Percentiles rank a stretch among this genome's conserved stretches.
phyloP scores from a whole-genome alignment of 768 basidiomycete species.

The Tylopilus felleus region DNA sequence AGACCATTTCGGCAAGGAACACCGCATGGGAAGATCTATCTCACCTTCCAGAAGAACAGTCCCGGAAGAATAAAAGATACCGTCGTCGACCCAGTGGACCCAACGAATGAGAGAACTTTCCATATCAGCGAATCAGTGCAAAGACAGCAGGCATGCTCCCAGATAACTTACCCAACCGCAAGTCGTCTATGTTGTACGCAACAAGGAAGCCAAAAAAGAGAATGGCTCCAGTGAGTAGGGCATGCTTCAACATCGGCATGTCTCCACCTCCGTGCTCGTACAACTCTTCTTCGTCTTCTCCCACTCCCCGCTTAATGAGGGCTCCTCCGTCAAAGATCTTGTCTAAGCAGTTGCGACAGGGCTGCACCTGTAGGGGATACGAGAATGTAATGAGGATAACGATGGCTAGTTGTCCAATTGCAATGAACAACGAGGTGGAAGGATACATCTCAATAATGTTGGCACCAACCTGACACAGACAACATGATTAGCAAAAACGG shows the following conservation, averaged over 20 bases:
- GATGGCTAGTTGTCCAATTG: constrained; percentile 90
- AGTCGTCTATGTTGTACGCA: constrained; percentile 74
- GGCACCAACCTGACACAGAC: constrained; percentile 60
- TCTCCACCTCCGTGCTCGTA: constrained; percentile 57
- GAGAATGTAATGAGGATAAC: constrained; percentile 87
- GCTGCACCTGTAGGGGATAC: constrained; percentile 93
- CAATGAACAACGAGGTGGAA: constrained; percentile 86
- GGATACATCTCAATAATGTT: constrained; percentile 97
- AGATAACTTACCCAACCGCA: constrained; percentile 62
- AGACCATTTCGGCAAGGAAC: constrained; percentile 2
- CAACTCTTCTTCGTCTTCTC: constrained; percentile 47
- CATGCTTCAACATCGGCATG: constrained; percentile 67
- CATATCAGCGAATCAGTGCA: constrained; percentile 13
- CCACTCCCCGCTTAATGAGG: constrained; percentile 35
- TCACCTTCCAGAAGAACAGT: constrained; percentile 88
- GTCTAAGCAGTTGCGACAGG: constrained; percentile 88
- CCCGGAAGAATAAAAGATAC: constrained; percentile 96
- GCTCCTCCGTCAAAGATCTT: constrained; percentile 68
- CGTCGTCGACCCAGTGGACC: constrained; percentile 93
- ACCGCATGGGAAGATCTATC: constrained; percentile 19
- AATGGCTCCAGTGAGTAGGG: constrained; percentile 64
- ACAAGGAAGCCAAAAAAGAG: constrained; percentile 63
- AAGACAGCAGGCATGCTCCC: background rate
- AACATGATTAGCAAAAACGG: constrained; percentile 1
- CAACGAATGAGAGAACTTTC: constrained; percentile 93